Percentiles rank a stretch among this genome's conserved stretches.
These are phyloP conservation scores for Buxus sempervirens DNA, from an alignment of 164 flowering plant species.

Conservation along the genomic window DNA sequence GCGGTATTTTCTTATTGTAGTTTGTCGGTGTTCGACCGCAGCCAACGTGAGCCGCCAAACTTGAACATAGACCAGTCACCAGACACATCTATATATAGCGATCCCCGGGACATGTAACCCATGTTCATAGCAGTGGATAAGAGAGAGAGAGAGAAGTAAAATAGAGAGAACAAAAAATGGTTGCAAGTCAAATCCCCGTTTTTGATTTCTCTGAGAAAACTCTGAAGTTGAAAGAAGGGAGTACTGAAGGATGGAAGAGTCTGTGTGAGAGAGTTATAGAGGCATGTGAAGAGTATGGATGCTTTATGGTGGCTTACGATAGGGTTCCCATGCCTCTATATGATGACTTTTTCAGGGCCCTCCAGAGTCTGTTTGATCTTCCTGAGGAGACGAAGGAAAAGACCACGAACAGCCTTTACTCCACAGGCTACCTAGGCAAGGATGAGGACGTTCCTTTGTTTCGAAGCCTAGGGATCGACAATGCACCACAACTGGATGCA, in stretches of 20 bases:
- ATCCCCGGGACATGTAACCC: no score
- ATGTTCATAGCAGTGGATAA: no score
- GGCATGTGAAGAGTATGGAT: slow-evolving; percentile 33
- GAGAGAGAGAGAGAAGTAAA: no score
- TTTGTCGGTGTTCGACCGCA: no score
- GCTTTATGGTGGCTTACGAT: slow-evolving; percentile 25
- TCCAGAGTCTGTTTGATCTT: slow-evolving; percentile 22
- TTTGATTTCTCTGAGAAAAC: slow-evolving; percentile 15
- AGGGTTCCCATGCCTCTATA: slow-evolving; percentile 17
- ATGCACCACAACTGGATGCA: slow-evolving; percentile 7
- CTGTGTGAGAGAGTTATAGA: slow-evolving; percentile 18
- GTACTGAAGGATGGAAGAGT: slow-evolving; percentile 13
- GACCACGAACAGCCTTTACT: slow-evolving; percentile 17
- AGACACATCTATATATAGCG: no score
- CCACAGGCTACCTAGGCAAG: slow-evolving; percentile 15
- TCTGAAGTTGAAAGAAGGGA: slow-evolving; percentile 14
- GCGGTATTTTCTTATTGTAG: no score
- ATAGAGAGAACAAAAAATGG: not conserved
- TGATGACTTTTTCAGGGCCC: slow-evolving; percentile 4
- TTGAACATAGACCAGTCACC: no score
- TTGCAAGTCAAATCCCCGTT: slow-evolving; percentile 10
- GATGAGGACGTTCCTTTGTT: slow-evolving; percentile 15
- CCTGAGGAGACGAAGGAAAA: slow-evolving; percentile 26
- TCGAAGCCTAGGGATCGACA: slow-evolving; percentile 28
- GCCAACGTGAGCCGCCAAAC: no score